A percentile compares a stretch with the other conserved stretches of the same genome.
These are phyloP conservation scores for Microdochium bolleyi DNA, from an alignment of 2,329 filamentous ascomycete species.

Conservation along the genomic window DNA sequence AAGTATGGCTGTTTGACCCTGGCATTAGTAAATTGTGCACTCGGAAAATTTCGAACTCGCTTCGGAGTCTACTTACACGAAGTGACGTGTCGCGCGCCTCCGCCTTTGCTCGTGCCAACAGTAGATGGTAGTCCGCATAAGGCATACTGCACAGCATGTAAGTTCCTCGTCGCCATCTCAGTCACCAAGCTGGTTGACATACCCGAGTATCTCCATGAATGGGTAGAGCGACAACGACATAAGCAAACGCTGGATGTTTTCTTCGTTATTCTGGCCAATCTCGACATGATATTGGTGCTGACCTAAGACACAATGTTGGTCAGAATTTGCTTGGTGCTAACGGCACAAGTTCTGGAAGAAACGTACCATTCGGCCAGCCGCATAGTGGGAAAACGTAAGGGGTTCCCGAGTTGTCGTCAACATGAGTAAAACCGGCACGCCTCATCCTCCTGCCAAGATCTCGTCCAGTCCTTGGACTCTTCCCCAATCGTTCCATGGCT, in stretches of 20 bases:
- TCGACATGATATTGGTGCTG: constrained; percentile 14
- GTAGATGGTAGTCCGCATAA: constrained; percentile 41
- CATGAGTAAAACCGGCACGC: constrained; percentile 57
- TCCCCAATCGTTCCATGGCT: constrained; percentile 48
- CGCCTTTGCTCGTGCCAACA: constrained; percentile 45
- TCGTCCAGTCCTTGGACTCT: constrained; percentile 58
- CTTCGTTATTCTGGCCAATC: constrained; percentile 45
- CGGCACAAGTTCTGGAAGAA: not conserved
- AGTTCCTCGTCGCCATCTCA: not conserved
- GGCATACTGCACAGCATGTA: not conserved
- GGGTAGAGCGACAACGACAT: constrained; percentile 49
- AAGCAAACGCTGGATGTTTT: constrained; percentile 46
- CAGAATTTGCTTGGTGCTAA: not conserved
- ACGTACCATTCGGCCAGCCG: constrained; percentile 58
- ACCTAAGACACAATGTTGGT: not conserved
- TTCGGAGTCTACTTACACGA: constrained; percentile 35
- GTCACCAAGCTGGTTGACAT: constrained; percentile 10
- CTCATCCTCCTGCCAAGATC: constrained; percentile 51
- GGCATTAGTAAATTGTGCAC: not conserved
- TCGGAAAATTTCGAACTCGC: too few species aligned
- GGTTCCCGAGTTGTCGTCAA: constrained; percentile 37
- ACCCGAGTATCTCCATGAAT: constrained; percentile 42
- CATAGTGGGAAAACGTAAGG: constrained; percentile 49
- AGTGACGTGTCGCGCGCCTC: constrained; percentile 45
- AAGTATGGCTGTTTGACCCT: constrained; percentile 2